Base-by-base conservation (phyloP, 2,329 filamentous ascomycete species). In the Neopestalotiopsis rosae region DNA sequence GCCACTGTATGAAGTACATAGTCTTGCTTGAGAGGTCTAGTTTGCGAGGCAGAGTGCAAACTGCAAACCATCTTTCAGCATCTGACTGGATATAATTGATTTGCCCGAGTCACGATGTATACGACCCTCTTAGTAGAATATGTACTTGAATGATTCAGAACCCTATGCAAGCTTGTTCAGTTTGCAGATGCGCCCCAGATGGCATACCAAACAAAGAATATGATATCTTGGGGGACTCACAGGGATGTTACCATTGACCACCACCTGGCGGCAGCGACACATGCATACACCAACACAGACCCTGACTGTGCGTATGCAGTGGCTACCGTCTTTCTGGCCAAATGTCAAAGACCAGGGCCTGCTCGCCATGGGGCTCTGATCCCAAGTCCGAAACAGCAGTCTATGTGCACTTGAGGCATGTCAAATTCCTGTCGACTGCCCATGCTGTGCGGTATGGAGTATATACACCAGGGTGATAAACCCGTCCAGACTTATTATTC, bases 241-340 rank as follows among this genome's bases (percentile, higher is more conserved):
- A 76, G 71, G 67, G 71, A 69, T 52, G 17, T 52, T 7, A 52
- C 20, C 20, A 52, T 52, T 20, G 10, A 73, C 72, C 73, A 65
- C 72, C 70, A 72, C 70, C 70, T 73, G 72, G 68, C 73, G 71
- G 71, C 73, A 71, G 71, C 62, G 52, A 62, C 52, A 67, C 30
- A 59, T 67, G 65, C 61, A 68, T 30, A 64, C 49, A 69, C 68
- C 63, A 7, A 67, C 64, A 58, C 57, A 61, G 63, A 62, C 68
- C 63, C 68, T 67, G 68, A 62, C 75, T 76, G 75, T 75, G 72
- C 76, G 77, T 77, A 79, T 79, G 79, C 79, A 80, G 80, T 79
- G 79, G 77, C 72, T 77, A 77, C 78, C 77, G 78, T 75, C 71
- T 74, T 74, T 38, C 34, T 38, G 71, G 75, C 72, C 75, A 56